Base-by-base conservation (phyloP, 2,329 filamentous ascomycete species). In the Colletotrichum endophyticum region DNA sequence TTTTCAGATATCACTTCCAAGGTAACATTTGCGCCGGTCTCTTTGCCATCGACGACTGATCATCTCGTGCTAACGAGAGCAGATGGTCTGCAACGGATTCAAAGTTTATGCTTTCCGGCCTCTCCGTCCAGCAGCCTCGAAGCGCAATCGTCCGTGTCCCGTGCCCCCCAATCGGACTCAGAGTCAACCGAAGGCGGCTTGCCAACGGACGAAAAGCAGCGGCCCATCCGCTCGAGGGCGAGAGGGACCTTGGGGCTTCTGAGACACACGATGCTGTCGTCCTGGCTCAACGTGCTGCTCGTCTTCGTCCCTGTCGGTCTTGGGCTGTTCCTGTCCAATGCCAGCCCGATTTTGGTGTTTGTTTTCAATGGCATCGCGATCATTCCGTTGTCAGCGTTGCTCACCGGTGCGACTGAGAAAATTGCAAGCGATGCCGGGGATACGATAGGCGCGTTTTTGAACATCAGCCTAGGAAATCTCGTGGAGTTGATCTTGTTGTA, bases 291-390 rank as follows among this genome's bases (percentile, higher is more conserved):
- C 79, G 79, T 92, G 63, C 85, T 95, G 64, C 87, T 95, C 67
- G 83, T 95, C 49, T 95, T 95, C 80, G 92, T 95, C n/a, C 94
- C 94, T 3, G 86, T 93, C 63, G 94, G 93, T 76, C 91, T 95
- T 61, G 90, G 88, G 19, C 86, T 89, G 49, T 88, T 93, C 76
- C 77, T 85, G 16, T 73, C 81, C 9, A 57, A 82, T 30, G 67
- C 84, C 12, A 84, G 82, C 25, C 86, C 86, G 9, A 80, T 86
- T 15, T 68, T 87, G 9, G 83, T 91, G 66, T 93, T 93, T 79
- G 86, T 88, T 66, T 87, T 91, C 82, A 93, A 93, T 78, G 90
- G 90, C 19, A 85, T 93, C 70, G 92, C 91, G 36, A 91, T 92
- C 78, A 86, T 92, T 63, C 91, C 91, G 2, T 80, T 92, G 73